Conservation (phyloP, 1,284 basidiomycete genomes). For the Melampsora abietis-canadensis region DNA sequence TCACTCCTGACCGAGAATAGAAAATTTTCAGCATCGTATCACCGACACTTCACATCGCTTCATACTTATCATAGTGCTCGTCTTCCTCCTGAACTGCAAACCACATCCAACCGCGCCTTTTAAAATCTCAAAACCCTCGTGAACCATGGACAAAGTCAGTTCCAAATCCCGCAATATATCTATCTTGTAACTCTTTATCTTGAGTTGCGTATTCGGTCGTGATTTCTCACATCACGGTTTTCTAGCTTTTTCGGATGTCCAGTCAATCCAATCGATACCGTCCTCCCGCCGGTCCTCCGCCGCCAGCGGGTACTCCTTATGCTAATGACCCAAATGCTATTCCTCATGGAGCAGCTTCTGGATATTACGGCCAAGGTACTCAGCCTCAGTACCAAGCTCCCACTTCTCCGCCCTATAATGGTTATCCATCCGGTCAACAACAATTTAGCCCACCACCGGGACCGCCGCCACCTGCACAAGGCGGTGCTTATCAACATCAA, state of each 20-base stretch:
- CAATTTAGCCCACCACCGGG: slow-evolving; percentile 45
- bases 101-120: too few species aligned
- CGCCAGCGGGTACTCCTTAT: not conserved
- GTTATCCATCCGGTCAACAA: not conserved
- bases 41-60: too few species aligned
- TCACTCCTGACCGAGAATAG: too few species aligned
- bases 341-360: not conserved
- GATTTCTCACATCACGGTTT: not conserved
- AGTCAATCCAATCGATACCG: not conserved
- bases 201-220: not conserved
- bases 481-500: slow-evolving; percentile 10
- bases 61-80: too few species aligned
- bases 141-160: too few species aligned
- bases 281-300: not conserved
- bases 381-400: not conserved
- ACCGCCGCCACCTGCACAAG: slow-evolving; percentile 42
- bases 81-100: too few species aligned
- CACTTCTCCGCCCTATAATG: too few species aligned
- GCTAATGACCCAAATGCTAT: not conserved
- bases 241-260: not conserved
- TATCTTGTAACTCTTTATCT: not conserved
- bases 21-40: too few species aligned
- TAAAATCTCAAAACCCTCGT: too few species aligned
- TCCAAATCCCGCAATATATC: too few species aligned
- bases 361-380: not conserved